These are phyloP conservation scores for Nitzschia palea DNA, from an alignment of 108 stramenopile species.

Conservation along the genomic window DNA sequence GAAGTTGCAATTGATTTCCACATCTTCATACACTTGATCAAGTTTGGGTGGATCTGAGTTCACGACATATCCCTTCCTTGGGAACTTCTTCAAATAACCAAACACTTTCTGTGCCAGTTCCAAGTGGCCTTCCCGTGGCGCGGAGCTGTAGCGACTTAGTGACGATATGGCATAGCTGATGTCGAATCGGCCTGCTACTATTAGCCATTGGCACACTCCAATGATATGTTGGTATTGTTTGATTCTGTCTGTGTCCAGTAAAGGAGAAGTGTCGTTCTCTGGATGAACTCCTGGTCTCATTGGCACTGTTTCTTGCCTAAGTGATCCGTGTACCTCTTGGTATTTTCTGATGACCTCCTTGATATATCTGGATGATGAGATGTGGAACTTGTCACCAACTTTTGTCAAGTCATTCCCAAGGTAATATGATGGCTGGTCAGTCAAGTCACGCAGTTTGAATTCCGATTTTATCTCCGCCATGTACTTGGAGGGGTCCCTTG, in stretches of 20 bases:
- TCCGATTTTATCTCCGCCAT: neutral
- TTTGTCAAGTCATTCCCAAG: constrained; percentile 1
- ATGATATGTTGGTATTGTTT: constrained; percentile 16
- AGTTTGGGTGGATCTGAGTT: constrained; percentile 37
- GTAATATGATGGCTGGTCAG: neutral
- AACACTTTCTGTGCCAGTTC: constrained; percentile 1
- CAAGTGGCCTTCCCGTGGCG: constrained; percentile 15
- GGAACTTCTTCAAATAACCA: constrained; percentile 30
- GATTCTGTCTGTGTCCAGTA: neutral
- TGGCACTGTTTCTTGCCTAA: no score
- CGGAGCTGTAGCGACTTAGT: constrained; percentile 9
- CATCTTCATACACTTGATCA: neutral
- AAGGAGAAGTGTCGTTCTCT: neutral
- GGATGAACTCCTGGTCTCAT: constrained; percentile 6
- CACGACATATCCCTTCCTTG: constrained; percentile 28
- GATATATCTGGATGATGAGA: no score
- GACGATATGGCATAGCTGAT: constrained; percentile 26
- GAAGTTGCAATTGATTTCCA: neutral
- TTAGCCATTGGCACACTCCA: constrained; percentile 24
- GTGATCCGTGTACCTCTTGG: no score
- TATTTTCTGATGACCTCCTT: no score
- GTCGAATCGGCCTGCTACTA: constrained; percentile 38
- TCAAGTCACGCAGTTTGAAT: neutral
- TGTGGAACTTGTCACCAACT: no score
- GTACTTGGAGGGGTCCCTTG: neutral